phyloP scores from a whole-genome alignment of 2,329 filamentous ascomycete genomes.

The Fusarium guadeloupense region DNA sequence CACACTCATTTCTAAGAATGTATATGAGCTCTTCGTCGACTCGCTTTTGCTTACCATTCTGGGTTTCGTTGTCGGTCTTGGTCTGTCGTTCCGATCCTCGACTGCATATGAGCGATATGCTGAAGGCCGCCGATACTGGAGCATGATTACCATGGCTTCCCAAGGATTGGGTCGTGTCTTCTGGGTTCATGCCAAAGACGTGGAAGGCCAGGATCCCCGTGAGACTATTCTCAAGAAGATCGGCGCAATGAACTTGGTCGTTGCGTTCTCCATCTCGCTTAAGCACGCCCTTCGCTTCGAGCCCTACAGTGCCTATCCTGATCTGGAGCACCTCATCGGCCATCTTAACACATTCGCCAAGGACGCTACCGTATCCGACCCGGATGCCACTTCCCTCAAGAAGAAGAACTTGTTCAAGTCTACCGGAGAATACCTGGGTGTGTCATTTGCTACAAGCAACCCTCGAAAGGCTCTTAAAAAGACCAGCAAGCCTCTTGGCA shows the following conservation, averaged over 20 bases:
- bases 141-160: constrained; percentile 67
- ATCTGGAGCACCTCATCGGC: constrained; percentile 73
- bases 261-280: constrained; percentile 79
- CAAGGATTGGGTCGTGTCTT: constrained; percentile 78
- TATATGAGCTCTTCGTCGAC: constrained; percentile 50
- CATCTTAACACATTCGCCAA: constrained; percentile 81
- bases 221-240: constrained; percentile 76
- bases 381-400: constrained; percentile 46
- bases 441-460: constrained; percentile 81
- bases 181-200: constrained; percentile 80
- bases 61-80: constrained; percentile 83
- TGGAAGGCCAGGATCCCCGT: constrained; percentile 61
- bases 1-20: constrained; percentile 62
- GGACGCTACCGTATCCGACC: constrained; percentile 56
- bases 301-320: constrained; percentile 79
- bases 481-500: constrained; percentile 76
- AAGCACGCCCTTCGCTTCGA: constrained; percentile 89
- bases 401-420: constrained; percentile 67
- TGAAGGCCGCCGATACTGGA: constrained; percentile 72
- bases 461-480: constrained; percentile 81
- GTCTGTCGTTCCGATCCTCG: constrained; percentile 79
- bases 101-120: constrained; percentile 80
- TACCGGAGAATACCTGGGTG: constrained; percentile 76
- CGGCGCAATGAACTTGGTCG: constrained; percentile 78
- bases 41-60: constrained; percentile 73